Evolutionary conservation across 768 basidiomycete genomes (phyloP).

Genomic region (Lyophyllum semitale): DNA sequence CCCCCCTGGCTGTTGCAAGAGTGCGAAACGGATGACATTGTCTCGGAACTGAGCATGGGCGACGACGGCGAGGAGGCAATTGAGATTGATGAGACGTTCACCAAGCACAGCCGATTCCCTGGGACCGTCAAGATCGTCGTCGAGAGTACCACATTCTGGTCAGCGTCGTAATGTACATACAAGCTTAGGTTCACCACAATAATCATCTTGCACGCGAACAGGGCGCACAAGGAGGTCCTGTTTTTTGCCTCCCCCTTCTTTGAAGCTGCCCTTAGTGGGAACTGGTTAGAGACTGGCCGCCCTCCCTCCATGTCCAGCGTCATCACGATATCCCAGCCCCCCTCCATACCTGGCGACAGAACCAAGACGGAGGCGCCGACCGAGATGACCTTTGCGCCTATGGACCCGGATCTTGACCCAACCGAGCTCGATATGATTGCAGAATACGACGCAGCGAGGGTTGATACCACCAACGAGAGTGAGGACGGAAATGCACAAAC

Average conservation of each 20-base stretch:
- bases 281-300: slow-evolving; percentile 89
- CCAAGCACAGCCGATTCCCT: slow-evolving; percentile 63
- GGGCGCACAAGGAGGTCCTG: slow-evolving; percentile 90
- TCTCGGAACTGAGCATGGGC: slow-evolving; percentile 66
- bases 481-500: slow-evolving; percentile 27
- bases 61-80: slow-evolving; percentile 72
- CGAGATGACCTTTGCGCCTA: slow-evolving; percentile 62
- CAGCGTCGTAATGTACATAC: slow-evolving; percentile 28
- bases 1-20: slow-evolving; percentile 83
- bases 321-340: slow-evolving; percentile 82
- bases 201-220: slow-evolving; percentile 28
- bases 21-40: slow-evolving; percentile 67
- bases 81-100: slow-evolving; percentile 81
- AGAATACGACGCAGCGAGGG: slow-evolving; percentile 39
- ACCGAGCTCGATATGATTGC: slow-evolving; percentile 43
- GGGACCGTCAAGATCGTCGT: slow-evolving; percentile 92
- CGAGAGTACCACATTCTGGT: slow-evolving; percentile 90
- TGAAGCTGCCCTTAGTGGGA: slow-evolving; percentile 85
- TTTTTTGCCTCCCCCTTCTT: slow-evolving; percentile 96
- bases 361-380: slow-evolving; percentile 41
- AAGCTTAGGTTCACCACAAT: background rate
- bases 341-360: slow-evolving; percentile 54
- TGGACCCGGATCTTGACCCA: slow-evolving; percentile 49
- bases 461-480: slow-evolving; percentile 31
- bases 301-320: slow-evolving; percentile 80